phyloP scores from a whole-genome alignment of 2,329 filamentous ascomycete species.

The Cytospora paraplurivora region DNA sequence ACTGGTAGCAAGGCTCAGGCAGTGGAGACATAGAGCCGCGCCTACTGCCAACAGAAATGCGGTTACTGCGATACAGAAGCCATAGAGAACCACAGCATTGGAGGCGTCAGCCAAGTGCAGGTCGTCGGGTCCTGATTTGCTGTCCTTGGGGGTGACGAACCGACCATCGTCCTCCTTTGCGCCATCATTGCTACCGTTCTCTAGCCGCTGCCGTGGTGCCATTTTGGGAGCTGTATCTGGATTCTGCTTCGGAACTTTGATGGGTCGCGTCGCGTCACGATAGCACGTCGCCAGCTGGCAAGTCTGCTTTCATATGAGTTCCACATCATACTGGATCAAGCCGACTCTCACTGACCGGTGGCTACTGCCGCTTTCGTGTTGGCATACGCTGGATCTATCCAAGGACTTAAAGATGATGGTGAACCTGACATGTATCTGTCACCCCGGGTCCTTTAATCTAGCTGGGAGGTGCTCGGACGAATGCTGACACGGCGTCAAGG shows the following conservation, averaged over 20 bases:
- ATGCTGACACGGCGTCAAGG: not conserved
- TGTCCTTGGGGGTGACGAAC: conserved; percentile 4
- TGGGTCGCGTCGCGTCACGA: not conserved
- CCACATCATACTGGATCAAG: no score
- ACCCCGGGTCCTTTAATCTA: not conserved
- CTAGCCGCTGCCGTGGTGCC: not conserved
- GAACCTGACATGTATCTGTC: not conserved
- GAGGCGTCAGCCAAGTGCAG: conserved; percentile 12
- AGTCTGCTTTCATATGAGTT: no score
- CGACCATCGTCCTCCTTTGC: not conserved
- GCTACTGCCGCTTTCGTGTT: not conserved
- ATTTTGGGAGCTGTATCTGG: not conserved
- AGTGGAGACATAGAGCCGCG: conserved; percentile 2
- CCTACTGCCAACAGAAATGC: conserved; percentile 5
- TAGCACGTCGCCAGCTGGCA: not conserved
- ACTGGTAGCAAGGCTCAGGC: conserved; percentile 5
- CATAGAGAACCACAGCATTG: conserved; percentile 8
- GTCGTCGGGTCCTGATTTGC: conserved; percentile 4
- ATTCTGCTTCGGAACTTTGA: not conserved
- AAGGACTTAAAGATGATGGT: not conserved
- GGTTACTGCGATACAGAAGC: conserved; percentile 6
- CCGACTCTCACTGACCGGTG: no score
- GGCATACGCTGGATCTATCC: not conserved
- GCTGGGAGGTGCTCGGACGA: not conserved
- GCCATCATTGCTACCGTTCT: not conserved